Base-by-base conservation (phyloP, 2,329 filamentous ascomycete genomes). In the Pyrenophora tritici-repentis region DNA sequence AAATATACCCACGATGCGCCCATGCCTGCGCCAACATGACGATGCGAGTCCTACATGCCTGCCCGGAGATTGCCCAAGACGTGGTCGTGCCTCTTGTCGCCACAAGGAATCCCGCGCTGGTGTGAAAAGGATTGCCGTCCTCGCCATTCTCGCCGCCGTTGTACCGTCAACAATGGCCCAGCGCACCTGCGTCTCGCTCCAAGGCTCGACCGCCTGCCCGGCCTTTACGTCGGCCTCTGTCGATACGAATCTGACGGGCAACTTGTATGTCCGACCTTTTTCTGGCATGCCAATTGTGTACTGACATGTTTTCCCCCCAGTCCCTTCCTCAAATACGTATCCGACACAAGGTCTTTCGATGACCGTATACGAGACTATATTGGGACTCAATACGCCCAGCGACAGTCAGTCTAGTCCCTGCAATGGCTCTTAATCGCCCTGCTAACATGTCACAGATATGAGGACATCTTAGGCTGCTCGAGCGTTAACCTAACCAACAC, bases 311-410 rank as follows among this genome's bases (percentile, higher is more conserved):
- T 42, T 42, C 22, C 49, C 50, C 42, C 55, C 68, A 96, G 92
- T 76, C 87, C 91, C 39, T 99, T 97, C 73, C 83, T 99, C 59
- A 79, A 85, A 59, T 90, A 83, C 72, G 94, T 97, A 63, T 88
- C 88, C 37, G 86, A 88, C 70, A 82, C 83, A 13, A 75, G 82
- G 46, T 84, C 87, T 7, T 99, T 99, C 71, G 94, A 99, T 73
- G 72, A 80, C 35, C 83, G 88, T 66, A 76, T 99, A 67, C 79
- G 76, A 43, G 78, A 82, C 48, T 97, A 95, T 74, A 82, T 97
- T 45, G 78, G 83, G 47, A 87, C 86, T 32, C 82, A 80, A 56
- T 97, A 92, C 76, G 84, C 93, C 43, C 83, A 86, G 67, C 75
- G 81, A 68, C 90, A 95, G 91, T 97, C 81, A 72, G 86, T 58